Base-by-base conservation (phyloP, 371 early-diverging fungal genomes). In the Mucor saturninus region DNA sequence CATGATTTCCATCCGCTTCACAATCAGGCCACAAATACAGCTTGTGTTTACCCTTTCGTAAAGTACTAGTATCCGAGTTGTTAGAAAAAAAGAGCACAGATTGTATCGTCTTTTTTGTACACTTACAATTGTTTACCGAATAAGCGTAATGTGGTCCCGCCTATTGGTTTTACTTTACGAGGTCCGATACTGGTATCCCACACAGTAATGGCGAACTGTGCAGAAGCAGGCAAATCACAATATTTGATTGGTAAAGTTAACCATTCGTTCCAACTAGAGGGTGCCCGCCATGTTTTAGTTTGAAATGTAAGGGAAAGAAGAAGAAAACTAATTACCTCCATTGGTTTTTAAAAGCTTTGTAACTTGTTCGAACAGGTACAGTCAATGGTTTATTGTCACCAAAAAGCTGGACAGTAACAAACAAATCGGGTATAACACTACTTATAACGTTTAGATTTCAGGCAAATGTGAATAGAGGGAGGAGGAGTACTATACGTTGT, bases 201-300 rank as follows among this genome's bases (percentile, higher is more conserved):
- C 6, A 96, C 83, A 7, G 89, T 90, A 40, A 97, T 79, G 8
- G 82, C 83, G 39, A 93, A 74, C 56, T 87, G 86, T 0, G 95
- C 83, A 28, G 87, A 83, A 5, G 85, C 69, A 0, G 97, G 94
- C 32, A 98, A 70, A 70, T 96, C 94, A 28, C 86, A 75, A 76
- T 93, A 95, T 68, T 86, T 89, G 56, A 95, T 80, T 2, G 98
- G 96, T 39, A 98, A 75, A 13, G 84, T 80, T 30, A 98, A 71
- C 96, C 97, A 95, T 80, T 96, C 96, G 71, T 94, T 90, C 95
- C 95, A 95, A 9, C 91, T 77, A 59, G 39, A n/a, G 52, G 31
- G 55, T 45, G n/a, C n/a, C 15, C 15, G 13, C 6, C 7, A 48
- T 26, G 13, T 13, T 4, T 35, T 8, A 35, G 8, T 6, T 4